Evolutionary conservation across 768 basidiomycete genomes (phyloP).

Genomic region (Tephrocybe sp.): DNA sequence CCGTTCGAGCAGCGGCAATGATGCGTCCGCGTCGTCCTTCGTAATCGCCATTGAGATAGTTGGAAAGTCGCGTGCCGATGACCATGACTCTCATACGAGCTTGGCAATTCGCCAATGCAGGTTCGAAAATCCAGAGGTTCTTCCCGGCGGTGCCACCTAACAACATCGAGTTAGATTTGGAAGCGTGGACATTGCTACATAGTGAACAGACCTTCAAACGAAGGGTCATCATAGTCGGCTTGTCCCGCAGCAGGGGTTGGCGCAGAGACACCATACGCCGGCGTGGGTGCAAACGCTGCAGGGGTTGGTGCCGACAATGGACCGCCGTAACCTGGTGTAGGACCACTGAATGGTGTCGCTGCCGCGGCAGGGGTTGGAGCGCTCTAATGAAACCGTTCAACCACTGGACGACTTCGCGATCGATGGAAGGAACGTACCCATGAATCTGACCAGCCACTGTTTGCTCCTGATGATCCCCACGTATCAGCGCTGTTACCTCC

Average conservation of each 20-base stretch:
- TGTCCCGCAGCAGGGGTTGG: constrained; percentile 11
- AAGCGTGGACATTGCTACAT: too few relatives aligned
- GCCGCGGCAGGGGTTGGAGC: constrained; percentile 54
- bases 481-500: constrained; percentile 20
- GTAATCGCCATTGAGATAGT: constrained; percentile 26
- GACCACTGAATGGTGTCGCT: constrained; percentile 26
- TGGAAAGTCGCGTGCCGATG: constrained; percentile 12
- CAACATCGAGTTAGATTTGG: neutral
- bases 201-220: neutral
- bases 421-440: constrained; percentile 13
- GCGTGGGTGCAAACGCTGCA: constrained; percentile 5
- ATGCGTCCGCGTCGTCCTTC: constrained; percentile 27
- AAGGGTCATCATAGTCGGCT: constrained; percentile 4
- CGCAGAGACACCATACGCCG: constrained; percentile 10
- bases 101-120: constrained; percentile 15
- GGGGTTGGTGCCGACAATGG: constrained; percentile 16
- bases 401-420: neutral
- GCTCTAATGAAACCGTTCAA: constrained; percentile 25
- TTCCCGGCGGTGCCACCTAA: neutral
- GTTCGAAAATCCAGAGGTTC: constrained; percentile 21
- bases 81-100: constrained; percentile 16
- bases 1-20: constrained; percentile 21
- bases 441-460: constrained; percentile 23
- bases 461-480: constrained; percentile 9
- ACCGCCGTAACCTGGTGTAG: constrained; percentile 28